Base-by-base conservation (phyloP, 768 basidiomycete species). In the Obba rivulosa region DNA sequence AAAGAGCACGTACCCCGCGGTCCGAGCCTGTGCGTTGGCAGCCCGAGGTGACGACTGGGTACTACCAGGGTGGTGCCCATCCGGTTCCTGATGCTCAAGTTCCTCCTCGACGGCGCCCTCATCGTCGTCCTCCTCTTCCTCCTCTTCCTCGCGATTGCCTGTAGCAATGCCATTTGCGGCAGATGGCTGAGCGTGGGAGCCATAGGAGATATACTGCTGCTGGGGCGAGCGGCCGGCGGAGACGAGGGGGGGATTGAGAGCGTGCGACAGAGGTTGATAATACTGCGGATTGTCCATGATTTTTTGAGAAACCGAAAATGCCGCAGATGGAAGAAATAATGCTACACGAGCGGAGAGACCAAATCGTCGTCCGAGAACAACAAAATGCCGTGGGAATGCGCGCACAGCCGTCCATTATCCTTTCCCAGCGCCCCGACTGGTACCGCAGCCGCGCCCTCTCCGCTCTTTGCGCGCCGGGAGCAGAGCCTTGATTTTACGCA, bases 191-290 rank as follows among this genome's bases (percentile, higher is more conserved):
- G 62, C 24, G 63, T 60, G 44, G 63, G 57, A 35, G 42, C 48
- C 31, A 36, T 66, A 61, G 63, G 69, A 53, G 1, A 56, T 40
- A 49, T 63, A 66, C 28, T 61, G 62, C 46, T 48, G 60, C 31
- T 53, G 63, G 23, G 59, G 51, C 17, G 57, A 16, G 45, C 60
- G 62, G 48, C 57, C 49, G 28, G 59, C 45, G 42, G 62, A 56
- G 22, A 57, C 56, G 43, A 64, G 45, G 39, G 79, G 83, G 0
- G 81, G 82, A 62, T 85, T 72, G 34, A 89, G 73, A 37, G 87
- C 87, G 71, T 87, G 83, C 47, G 86, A 89, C 57, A 89, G 75
- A 22, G 87, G 83, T 53, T 87, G 85, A 68, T 89, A 83, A 68
- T 89, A 83, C 62, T 87, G 85, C 47, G 84, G 83, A 63, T 85